Base-by-base conservation (phyloP, 1,284 basidiomycete genomes). In the Marasmius fiardii region DNA sequence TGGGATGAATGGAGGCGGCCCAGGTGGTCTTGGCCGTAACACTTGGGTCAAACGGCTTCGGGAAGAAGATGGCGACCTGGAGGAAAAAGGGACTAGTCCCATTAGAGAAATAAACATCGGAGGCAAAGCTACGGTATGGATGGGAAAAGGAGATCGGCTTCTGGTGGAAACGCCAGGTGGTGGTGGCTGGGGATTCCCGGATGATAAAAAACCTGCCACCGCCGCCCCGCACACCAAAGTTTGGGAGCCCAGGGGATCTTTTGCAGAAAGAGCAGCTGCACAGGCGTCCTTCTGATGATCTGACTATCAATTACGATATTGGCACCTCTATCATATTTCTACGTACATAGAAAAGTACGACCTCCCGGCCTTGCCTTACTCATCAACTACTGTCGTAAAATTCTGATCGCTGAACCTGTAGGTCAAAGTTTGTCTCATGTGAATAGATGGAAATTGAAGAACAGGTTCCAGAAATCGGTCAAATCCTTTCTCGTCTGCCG, bases 81-180 rank as follows among this genome's bases (percentile, higher is more conserved):
- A 72, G 44, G 68, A 70, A 63, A 67, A 72, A 4, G 24, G 12
- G 1, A 31, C 24, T 3, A 69, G 63, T 35, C 64, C 64, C 14
- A 58, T 64, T 18, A 78, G 93, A 20, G 75, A 82, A 33, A 89
- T 98, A 65, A 97, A 95, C 66, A 85, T 98, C 41, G 94, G 95
- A 18, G 93, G 95, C 7, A 98, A 98, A 70, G 90, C 89, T 44
- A 93, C 91, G 0, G 82, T 95, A 44, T 83, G 82, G 71, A 93
- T 95, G 85, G 91, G 89, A 49, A 89, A 88, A 63, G 88, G 91
- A 1, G 94, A 97, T 69, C 74, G 80, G 43, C 73, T 96, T 56
- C 63, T 90, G 55, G 87, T 97, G 56, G 85, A 94, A 70, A 98
- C 95, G 2, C 95, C 95, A 0, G 95, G 95, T 1, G 95, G 92